Evolutionary conservation across 176 grass and related monocot genomes (phyloP).

Genomic region (Dactylis glomerata): DNA sequence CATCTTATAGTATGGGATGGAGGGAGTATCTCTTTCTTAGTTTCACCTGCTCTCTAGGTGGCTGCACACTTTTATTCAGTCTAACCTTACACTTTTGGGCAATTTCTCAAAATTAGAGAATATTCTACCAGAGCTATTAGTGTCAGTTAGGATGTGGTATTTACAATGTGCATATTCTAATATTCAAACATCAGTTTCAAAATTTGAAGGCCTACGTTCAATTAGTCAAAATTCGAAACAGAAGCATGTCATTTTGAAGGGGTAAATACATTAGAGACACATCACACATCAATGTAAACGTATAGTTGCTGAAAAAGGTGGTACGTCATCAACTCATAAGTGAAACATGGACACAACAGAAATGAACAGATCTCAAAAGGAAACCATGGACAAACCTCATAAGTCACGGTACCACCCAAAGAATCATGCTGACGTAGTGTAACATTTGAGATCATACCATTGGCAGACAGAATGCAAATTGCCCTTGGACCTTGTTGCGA

Average conservation of each 20-base stretch:
- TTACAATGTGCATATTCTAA: background rate
- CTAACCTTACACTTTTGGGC: background rate
- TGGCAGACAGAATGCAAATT: slow-evolving; percentile 80
- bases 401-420: slow-evolving; percentile 74
- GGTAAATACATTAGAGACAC: background rate
- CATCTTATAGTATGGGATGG: no score
- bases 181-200: background rate
- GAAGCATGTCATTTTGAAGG: background rate
- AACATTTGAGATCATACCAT: slow-evolving; percentile 80
- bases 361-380: background rate
- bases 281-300: background rate
- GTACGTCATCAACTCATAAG: background rate
- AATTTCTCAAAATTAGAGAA: background rate
- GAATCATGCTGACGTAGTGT: slow-evolving; percentile 71
- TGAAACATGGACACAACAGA: background rate
- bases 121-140: background rate
- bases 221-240: background rate
- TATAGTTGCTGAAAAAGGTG: background rate
- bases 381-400: slow-evolving; percentile 45
- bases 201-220: background rate
- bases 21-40: background rate
- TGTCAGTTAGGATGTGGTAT: background rate
- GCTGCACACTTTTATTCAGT: background rate
- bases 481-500: slow-evolving; percentile 79
- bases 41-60: background rate